Conservation (phyloP, 139 green algal genomes). For the Pseudopediastrum boryanum region DNA sequence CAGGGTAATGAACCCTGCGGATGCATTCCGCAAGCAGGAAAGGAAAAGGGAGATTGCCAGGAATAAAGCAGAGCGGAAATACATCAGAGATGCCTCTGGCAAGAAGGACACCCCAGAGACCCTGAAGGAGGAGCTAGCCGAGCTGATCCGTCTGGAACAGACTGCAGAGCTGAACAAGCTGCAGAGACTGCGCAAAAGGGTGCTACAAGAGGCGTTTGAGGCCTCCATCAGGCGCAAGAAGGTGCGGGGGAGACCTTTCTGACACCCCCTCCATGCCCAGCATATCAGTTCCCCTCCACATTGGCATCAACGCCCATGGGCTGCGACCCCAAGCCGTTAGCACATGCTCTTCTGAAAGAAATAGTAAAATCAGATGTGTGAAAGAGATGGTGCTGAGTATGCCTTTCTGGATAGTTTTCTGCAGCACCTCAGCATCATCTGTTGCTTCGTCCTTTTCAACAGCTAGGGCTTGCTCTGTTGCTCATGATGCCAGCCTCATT, state of each 20-base stretch:
- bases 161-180: constrained; percentile 57
- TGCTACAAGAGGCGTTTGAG: constrained; percentile 85
- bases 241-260: constrained; percentile 52
- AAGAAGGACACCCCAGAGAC: constrained; percentile 59
- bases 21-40: constrained; percentile 74
- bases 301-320: too few relatives aligned
- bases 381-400: too few relatives aligned
- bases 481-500: too few relatives aligned
- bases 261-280: too few relatives aligned
- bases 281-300: too few relatives aligned
- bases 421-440: too few relatives aligned
- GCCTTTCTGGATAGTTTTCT: too few relatives aligned
- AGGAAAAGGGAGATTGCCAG: constrained; percentile 80
- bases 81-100: constrained; percentile 71
- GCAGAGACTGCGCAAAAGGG: constrained; percentile 82
- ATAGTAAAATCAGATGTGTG: too few relatives aligned
- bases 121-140: constrained; percentile 71
- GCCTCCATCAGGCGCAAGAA: constrained; percentile 76
- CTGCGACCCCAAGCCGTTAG: too few relatives aligned
- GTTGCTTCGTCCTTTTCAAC: too few relatives aligned
- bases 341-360: too few relatives aligned
- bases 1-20: constrained; percentile 54
- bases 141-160: constrained; percentile 79
- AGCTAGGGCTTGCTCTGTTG: too few relatives aligned
- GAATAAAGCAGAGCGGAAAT: constrained; percentile 88